phyloP scores from a whole-genome alignment of 2,329 filamentous ascomycete genomes.

The Pseudocercospora macadamiae region DNA sequence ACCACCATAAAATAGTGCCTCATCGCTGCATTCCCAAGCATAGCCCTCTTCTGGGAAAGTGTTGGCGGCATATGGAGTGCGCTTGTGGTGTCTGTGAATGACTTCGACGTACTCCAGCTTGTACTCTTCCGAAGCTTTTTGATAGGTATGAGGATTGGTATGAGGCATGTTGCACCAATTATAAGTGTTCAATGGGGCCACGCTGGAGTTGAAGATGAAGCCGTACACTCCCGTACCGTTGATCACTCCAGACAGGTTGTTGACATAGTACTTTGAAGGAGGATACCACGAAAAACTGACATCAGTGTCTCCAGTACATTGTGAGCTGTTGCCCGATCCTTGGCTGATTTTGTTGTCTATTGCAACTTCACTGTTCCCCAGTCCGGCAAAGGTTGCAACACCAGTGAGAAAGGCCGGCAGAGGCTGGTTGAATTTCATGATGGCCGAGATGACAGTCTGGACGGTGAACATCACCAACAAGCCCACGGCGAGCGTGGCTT shows the following conservation, averaged over 20 bases:
- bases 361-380: neutral
- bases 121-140: conserved; percentile 54
- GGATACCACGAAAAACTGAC: conserved; percentile 60
- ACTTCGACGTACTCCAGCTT: conserved; percentile 75
- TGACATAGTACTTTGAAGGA: conserved; percentile 60
- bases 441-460: conserved; percentile 31
- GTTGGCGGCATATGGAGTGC: conserved; percentile 78
- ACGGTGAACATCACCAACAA: conserved; percentile 31
- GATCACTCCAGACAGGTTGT: conserved; percentile 63
- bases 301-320: conserved; percentile 22
- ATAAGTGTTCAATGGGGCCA: conserved; percentile 63
- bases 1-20: conserved; percentile 71
- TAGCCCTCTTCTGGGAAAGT: conserved; percentile 75
- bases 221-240: conserved; percentile 67
- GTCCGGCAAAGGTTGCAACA: conserved; percentile 8
- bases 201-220: conserved; percentile 71
- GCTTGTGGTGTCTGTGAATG: conserved; percentile 83
- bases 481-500: conserved; percentile 29
- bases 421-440: conserved; percentile 35
- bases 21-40: conserved; percentile 71
- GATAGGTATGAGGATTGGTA: conserved; percentile 69
- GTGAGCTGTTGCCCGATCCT: conserved; percentile 2
- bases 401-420: conserved; percentile 27
- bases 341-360: conserved; percentile 6
- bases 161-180: conserved; percentile 91